These are phyloP conservation scores for Ganoderma resinaceum DNA, from an alignment of 1,284 basidiomycete species.

Conservation along the genomic window DNA sequence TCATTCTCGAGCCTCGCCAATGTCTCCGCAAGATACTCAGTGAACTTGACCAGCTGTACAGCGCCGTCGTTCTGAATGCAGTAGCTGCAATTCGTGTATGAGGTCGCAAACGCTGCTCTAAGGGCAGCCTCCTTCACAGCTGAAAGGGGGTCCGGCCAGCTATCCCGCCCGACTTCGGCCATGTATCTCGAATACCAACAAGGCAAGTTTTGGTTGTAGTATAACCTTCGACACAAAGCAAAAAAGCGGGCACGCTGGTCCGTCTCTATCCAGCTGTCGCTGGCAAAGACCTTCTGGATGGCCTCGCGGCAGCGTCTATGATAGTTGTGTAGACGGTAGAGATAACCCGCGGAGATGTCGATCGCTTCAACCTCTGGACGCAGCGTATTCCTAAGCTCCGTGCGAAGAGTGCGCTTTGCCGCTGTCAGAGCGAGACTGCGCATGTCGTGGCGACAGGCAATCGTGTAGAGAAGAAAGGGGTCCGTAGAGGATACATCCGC, in stretches of 20 bases:
- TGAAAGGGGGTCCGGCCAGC: background rate
- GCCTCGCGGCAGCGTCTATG: conserved; percentile 19
- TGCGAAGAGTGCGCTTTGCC: conserved; percentile 13
- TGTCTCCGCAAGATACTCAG: background rate
- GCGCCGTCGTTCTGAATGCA: background rate
- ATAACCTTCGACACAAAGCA: background rate
- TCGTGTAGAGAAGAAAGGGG: conserved; percentile 14
- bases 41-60: background rate
- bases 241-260: background rate
- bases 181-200: background rate
- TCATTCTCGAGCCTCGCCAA: background rate
- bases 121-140: background rate
- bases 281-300: conserved; percentile 5
- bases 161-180: background rate
- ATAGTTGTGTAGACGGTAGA: conserved; percentile 28
- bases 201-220: background rate
- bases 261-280: background rate
- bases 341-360: conserved; percentile 17
- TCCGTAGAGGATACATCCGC: background rate
- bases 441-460: conserved; percentile 17
- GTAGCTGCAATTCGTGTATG: background rate
- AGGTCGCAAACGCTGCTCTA: background rate
- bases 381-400: background rate
- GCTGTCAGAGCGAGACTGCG: conserved; percentile 14
- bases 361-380: background rate